phyloP scores from a whole-genome alignment of 352 stramenopile species.

The Poterioochromonas sp. region DNA sequence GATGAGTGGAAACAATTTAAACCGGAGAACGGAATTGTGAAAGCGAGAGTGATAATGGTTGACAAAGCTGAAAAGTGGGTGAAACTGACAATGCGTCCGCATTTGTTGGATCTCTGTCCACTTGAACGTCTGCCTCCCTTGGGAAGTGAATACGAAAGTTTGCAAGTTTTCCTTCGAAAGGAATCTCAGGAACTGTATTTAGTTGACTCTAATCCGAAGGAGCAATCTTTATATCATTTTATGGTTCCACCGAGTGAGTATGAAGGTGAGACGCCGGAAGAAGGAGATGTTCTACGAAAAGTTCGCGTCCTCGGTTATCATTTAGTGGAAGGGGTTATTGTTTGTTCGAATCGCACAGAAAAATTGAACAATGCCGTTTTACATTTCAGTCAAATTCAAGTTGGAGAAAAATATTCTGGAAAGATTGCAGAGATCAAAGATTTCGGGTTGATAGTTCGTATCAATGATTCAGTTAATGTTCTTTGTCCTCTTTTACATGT shows the following conservation, averaged over 20 bases:
- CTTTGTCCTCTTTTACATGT: not conserved
- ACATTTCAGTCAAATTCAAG: not conserved
- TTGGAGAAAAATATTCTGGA: not conserved
- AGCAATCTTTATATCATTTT: not conserved
- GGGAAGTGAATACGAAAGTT: not conserved
- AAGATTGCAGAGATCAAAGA: not conserved
- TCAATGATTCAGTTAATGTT: not conserved
- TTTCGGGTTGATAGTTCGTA: not conserved
- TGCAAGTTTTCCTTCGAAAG: not conserved
- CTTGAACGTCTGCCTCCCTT: not conserved
- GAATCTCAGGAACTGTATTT: not conserved
- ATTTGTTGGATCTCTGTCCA: not conserved
- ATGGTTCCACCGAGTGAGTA: not conserved
- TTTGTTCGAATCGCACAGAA: not conserved
- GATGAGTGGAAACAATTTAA: not conserved
- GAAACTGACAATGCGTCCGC: not conserved
- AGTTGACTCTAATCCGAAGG: not conserved
- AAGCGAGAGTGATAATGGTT: slow-evolving; percentile 14
- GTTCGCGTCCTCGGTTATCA: not conserved
- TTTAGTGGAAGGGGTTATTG: not conserved
- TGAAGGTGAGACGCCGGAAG: not conserved
- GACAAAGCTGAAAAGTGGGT: not conserved
- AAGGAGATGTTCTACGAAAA: not conserved
- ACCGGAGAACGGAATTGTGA: not conserved
- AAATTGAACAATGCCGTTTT: not conserved